Base-by-base conservation (phyloP, 225 moss, liverwort and hornwort species). In the Climacium dendroides region DNA sequence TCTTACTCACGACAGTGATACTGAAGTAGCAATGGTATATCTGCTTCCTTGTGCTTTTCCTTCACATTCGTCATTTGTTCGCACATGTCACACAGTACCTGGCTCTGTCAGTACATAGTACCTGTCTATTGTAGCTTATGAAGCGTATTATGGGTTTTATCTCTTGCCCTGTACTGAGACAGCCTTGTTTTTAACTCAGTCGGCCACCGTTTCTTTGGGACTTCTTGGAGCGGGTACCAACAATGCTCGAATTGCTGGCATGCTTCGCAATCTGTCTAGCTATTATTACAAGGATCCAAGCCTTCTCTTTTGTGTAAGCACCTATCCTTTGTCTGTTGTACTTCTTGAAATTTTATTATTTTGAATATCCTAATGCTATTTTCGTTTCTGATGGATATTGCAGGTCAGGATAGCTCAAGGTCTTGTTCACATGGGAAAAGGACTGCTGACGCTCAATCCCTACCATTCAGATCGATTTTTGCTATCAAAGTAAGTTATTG, bases 341-440 rank as follows among this genome's bases (percentile, higher is more conserved):
- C 73, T 83, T 50, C 83, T 85, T 58, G 39, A 63, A 55, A 43
- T 87, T 82, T 60, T 28, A 30, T 82, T 28, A 25, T 22, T 81
- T 87, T 65, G 55, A 86, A 24, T n/a, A 62, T 61, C 25, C 76
- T 73, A 81, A 59, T 85, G 20, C 43, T 71, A 69, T 16, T 66
- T 85, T 65, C 32, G 52, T 84, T 72, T 84, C 71, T 91, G 74
- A 89, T 66, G 59, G 71, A 83, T 39, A 66, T n/a, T 90, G 87
- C 98, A 98, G 98, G 98, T 98, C 69, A 95, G 98, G 88, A 99
- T 99, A 92, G 96, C 98, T 35, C 98, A 99, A 92, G 98, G 98
- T 65, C 94, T 99, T 72, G 98, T 99, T 73, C 98, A 99, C 90
- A 97, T 99, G 98, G 98, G 98, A 43, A 99, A 99, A 90, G 98